Evolutionary conservation across 495 filamentous ascomycete species (phyloP), one percentile per base, ranked within the genome.

Genomic region (Aspergillus sclerotiicarbonarius): DNA sequence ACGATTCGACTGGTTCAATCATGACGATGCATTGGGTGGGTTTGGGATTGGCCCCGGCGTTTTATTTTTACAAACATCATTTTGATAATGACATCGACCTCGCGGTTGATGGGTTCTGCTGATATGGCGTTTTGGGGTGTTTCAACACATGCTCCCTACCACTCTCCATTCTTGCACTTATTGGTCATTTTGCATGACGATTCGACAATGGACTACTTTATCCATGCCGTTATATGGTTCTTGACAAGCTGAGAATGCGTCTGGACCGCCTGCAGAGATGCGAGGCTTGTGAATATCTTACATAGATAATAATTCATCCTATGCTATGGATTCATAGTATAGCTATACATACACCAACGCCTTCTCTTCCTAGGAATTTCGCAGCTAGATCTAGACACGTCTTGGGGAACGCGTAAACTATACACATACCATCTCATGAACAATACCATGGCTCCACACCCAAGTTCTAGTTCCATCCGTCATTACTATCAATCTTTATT

Each of bases 11-110:
- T 53, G 62, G 62, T 51, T 68, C 60, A 59, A 63, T 33, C 47
- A 56, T 41, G 47, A 60, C 53, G 43, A 60, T 58, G 58, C 64
- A 64, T 67, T 63, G 61, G 53, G 53, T 63, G 61, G 53, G 53
- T 56, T 59, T 57, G 52, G 53, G 43, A 52, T 16, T 32, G 16
- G 35, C 53, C 33, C 16, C 32, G 66, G 66, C 72, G 68, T 71
- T 71, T 54, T 56, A 45, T 29, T 45, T 51, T 51, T 63, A 16
- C 31, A 32, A 53, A 32, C 25, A 50, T 51, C 46, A 25, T 15
- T 60, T 60, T 41, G 29, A 51, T 20, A 51, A 45, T 6, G 19
- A 25, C n/a, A 51, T 39, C 47, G 52, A 49, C 37, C 39, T 50
- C n/a, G 18, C 25, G 18, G 25, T n/a, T 47, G 20, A 51, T 62